Base-by-base conservation (phyloP, 371 early-diverging fungal genomes). In the Mortierella sp. region DNA sequence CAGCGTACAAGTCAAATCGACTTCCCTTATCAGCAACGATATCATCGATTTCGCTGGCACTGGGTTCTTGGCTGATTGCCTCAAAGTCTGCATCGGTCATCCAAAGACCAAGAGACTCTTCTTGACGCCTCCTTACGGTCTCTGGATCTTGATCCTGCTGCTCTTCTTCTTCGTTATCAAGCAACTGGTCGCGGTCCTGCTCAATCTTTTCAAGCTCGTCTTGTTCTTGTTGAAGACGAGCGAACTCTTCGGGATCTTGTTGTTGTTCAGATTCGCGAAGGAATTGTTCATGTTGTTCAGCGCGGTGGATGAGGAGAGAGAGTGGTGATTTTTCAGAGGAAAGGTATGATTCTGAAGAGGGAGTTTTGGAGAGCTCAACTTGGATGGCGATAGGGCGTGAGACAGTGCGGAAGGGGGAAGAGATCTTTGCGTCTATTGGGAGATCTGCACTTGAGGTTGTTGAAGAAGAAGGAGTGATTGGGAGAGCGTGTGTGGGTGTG, bases 31-130 rank as follows among this genome's bases (percentile, higher is more conserved):
- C 24, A 22, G 11, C 22, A 14, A 16, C 18, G 47, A 20, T 14
- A 1, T 32, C 49, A n/a, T 32, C 10, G 59, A 10, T 35, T 18
- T 5, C 12, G 16, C 57, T 30, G 14, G 30, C 5, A 35, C 28
- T 47, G 6, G 26, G 24, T 2, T 32, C 69, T 54, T 68, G 54
- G 22, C 35, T 58, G 49, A 69, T 32, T 24, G 73, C 69, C 32
- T 77, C 73, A 43, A 72, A 62, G 20, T 77, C 78, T 28, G 78
- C 39, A 45, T 77, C 78, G 35, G 78, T 64, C 78, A 77, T 77
- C 78, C 78, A 77, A 3, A 77, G 69, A n/a, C 78, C 78, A 61
- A 77, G 10, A 26, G 78, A 72, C 26, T 77, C 77, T 64, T 72
- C 78, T 43, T 77, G 78, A 22, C 72, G 59, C 47, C 69, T 51